Conservation (phyloP, 2,329 filamentous ascomycete species). For the Sclerotiophoma versabilis region DNA sequence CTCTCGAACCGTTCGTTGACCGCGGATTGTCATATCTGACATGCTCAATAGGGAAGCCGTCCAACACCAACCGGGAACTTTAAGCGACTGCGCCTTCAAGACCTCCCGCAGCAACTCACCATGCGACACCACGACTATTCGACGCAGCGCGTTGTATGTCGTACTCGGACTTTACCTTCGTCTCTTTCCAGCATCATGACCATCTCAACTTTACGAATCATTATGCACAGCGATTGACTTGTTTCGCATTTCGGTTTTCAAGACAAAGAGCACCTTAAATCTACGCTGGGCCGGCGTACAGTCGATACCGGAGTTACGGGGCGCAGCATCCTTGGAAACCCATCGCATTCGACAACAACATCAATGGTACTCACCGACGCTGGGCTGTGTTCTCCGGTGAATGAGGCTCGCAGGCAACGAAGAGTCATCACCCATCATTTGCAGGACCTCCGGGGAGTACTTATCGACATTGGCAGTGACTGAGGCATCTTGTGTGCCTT, state of each 20-base stretch:
- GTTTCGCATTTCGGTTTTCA: conserved; percentile 16
- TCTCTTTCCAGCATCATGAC: conserved; percentile 5
- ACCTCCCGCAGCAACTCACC: conserved; percentile 15
- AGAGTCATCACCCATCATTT: conserved; percentile 28
- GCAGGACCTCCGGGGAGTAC: conserved; percentile 34
- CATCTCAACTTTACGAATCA: conserved; percentile 10
- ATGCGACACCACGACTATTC: conserved; percentile 14
- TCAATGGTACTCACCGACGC: conserved; percentile 21
- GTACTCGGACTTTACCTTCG: conserved; percentile 15
- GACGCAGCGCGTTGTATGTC: conserved; percentile 31
- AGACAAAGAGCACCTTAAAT: conserved; percentile 2
- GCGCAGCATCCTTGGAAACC: conserved; percentile 32
- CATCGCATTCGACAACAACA: conserved; percentile 10
- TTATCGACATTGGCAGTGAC: conserved; percentile 33
- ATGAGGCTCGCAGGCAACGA: conserved; percentile 20
- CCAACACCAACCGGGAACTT: conserved; percentile 18
- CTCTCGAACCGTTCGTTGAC: background rate
- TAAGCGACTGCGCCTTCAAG: conserved; percentile 22
- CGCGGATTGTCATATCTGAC: conserved; percentile 2
- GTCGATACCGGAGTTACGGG: conserved; percentile 13
- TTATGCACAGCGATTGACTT: conserved; percentile 12
- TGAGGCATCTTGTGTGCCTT: conserved; percentile 31
- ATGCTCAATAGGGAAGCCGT: conserved; percentile 27
- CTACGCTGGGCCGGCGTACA: conserved; percentile 3
- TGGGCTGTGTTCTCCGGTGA: conserved; percentile 45